Evolutionary conservation across 495 filamentous ascomycete species (phyloP), one percentile per base, ranked within the genome.

Genomic region (Lophiotrema nucula): DNA sequence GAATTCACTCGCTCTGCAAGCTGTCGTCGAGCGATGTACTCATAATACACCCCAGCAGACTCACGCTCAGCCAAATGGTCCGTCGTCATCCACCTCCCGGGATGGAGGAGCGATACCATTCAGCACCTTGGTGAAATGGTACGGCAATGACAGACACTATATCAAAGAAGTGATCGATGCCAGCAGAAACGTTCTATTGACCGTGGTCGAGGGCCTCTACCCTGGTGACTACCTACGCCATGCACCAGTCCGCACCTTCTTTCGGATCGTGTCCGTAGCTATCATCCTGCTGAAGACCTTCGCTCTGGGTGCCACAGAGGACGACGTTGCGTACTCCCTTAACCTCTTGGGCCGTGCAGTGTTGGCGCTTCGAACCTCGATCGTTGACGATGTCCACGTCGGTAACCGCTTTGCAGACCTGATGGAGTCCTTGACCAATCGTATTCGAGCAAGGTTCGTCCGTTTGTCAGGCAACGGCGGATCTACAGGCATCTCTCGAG

Each of bases 261-360:
- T 97, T 76, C 85, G 93, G 44, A 95, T 98, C 67, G 82, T 97
- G 62, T 91, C 88, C 51, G 92, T 89, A 21, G 90, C 92, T 65
- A 96, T 97, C 79, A 96, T 98, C 70, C 79, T 97, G 38, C 83
- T 98, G 39, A 90, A 90, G 83, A 95, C 92, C 0, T 97, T 98
- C 69, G 93, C 91, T 5, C 80, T 97, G 1, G 93, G 93, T 19
- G 92, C 91, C 2, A 87, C 88, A 43, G 90, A 93, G 74, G 85
- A 87, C 55, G 92, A 97, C 58, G 89, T 96, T 12, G 83, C 86
- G 53, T 74, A 88, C 21, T 92, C 88, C 28, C 83, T 97, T 28
- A 79, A 79, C 8, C 79, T 97, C 8, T 85, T 97, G 72, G 88
- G 95, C 67, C 74, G 79, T 15, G 89, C 88, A 0, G 85, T 95